Base-by-base conservation (phyloP, 2,329 filamentous ascomycete genomes). In the Aspergillus pseudoglaucus region DNA sequence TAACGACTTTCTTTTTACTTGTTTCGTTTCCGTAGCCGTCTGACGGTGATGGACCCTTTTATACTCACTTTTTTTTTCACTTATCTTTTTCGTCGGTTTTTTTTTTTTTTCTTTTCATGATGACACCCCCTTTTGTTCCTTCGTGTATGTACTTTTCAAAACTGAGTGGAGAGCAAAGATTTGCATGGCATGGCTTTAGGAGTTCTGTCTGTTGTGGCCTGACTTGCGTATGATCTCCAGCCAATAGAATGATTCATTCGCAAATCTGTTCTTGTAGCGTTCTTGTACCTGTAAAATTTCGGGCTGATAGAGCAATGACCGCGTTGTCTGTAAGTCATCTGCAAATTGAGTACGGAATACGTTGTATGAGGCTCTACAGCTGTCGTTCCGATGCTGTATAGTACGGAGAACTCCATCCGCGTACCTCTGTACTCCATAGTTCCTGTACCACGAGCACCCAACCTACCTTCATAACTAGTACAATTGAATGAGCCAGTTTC, bases 111-210 rank as follows among this genome's bases (percentile, higher is more conserved):
- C 22, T 33, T 22, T 22, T 32, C 42, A 46, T 44, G 46, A 37
- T 46, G 37, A 27, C 20, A 35, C 43, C 22, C 25, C 39, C 25
- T 35, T 47, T 44, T 47, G 42, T 47, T 27, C 37, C 39, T 47
- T 55, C 32, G 37, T 47, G 45, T 49, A 52, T 50, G 41, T 53
- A 52, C 46, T 44, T 48, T 54, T 51, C 15, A 18, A 23, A 18
- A 18, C 20, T 12, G 10, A 22, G 27, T 39, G 33, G 33, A 45
- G 44, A 39, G 17, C 37, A 18, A 22, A 10, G 17, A 22, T 39
- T 39, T 39, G 37, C 37, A 39, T 39, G 37, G 37, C 37, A 39
- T 39, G 33, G n/a, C 33, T 35, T 18, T 33, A 44, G 30, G 43
- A 33, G 43, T 18, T 25, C 25, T 27, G 41, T 43, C 41, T 43